Conservation (phyloP, 805 yeast genomes). For the Pichia heedii region DNA sequence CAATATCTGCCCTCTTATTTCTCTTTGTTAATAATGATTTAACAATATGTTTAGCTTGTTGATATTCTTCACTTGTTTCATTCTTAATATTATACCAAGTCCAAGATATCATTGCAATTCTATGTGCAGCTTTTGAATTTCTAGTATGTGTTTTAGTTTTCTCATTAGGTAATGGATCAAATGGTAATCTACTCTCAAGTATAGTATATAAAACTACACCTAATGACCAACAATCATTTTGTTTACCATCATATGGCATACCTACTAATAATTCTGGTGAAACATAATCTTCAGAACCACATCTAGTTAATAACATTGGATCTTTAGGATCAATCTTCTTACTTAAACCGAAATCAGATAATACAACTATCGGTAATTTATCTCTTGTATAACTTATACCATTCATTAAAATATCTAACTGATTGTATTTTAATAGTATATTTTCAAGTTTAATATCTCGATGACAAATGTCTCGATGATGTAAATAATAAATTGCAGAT, state of each 20-base stretch:
- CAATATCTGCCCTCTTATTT: slow-evolving; percentile 17
- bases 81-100: slow-evolving; percentile 54
- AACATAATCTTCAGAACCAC: slow-evolving; percentile 95
- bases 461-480: slow-evolving; percentile 62
- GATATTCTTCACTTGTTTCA: slow-evolving; percentile 14
- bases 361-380: slow-evolving; percentile 34
- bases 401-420: slow-evolving; percentile 23
- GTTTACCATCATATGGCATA: slow-evolving; percentile 80
- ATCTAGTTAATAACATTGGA: slow-evolving; percentile 71
- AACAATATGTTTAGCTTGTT: slow-evolving; percentile 42
- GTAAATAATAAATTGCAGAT: slow-evolving; percentile 64
- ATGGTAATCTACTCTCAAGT: slow-evolving; percentile 82
- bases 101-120: slow-evolving; percentile 93
- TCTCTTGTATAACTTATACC: slow-evolving; percentile 1
- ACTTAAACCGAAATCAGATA: slow-evolving; percentile 88
- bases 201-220: slow-evolving; percentile 86
- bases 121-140: slow-evolving; percentile 60
- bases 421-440: slow-evolving; percentile 37
- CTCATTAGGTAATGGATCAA: slow-evolving; percentile 69
- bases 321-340: slow-evolving; percentile 51
- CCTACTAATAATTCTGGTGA: slow-evolving; percentile 93
- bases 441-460: slow-evolving; percentile 91
- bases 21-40: slow-evolving; percentile 39
- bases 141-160: slow-evolving; percentile 37
- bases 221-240: slow-evolving; percentile 90